Percentiles rank a stretch among this genome's conserved stretches.
phyloP scores from a whole-genome alignment of 768 basidiomycete genomes.

The Lyophyllum semitale region DNA sequence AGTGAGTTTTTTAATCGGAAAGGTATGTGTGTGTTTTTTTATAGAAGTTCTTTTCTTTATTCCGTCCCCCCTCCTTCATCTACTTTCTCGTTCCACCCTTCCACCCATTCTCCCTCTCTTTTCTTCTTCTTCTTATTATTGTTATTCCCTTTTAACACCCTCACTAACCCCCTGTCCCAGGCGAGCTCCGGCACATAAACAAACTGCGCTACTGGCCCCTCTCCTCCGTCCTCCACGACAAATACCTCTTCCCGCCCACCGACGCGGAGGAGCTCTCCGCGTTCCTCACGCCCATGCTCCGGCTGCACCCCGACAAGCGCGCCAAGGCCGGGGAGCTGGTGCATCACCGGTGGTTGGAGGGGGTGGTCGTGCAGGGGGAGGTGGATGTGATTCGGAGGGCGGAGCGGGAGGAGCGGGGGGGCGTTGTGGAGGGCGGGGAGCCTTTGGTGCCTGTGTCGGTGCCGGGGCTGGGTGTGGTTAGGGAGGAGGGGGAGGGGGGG shows the following conservation, averaged over 20 bases:
- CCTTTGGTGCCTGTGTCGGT: background rate
- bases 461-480: background rate
- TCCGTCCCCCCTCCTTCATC: background rate
- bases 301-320: conserved; percentile 85
- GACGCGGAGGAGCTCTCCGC: conserved; percentile 82
- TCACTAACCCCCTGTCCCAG: conserved; percentile 25
- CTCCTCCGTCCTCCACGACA: conserved; percentile 82
- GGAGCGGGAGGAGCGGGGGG: conserved; percentile 52
- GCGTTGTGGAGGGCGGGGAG: conserved; percentile 13
- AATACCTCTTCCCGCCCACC: conserved; percentile 86
- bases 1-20: conserved; percentile 95
- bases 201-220: conserved; percentile 94
- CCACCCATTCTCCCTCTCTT: background rate
- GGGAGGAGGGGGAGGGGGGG: background rate
- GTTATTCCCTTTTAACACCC: background rate
- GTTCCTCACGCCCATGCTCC: conserved; percentile 89
- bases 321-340: conserved; percentile 86
- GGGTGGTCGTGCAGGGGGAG: conserved; percentile 86
- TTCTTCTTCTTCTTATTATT: background rate
- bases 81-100: background rate
- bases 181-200: conserved; percentile 90
- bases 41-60: background rate
- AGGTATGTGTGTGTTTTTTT: conserved; percentile 49
- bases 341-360: conserved; percentile 87
- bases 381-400: conserved; percentile 74